These are phyloP conservation scores for Starmerella floricola DNA, from an alignment of 805 yeast genomes.

Conservation along the genomic window DNA sequence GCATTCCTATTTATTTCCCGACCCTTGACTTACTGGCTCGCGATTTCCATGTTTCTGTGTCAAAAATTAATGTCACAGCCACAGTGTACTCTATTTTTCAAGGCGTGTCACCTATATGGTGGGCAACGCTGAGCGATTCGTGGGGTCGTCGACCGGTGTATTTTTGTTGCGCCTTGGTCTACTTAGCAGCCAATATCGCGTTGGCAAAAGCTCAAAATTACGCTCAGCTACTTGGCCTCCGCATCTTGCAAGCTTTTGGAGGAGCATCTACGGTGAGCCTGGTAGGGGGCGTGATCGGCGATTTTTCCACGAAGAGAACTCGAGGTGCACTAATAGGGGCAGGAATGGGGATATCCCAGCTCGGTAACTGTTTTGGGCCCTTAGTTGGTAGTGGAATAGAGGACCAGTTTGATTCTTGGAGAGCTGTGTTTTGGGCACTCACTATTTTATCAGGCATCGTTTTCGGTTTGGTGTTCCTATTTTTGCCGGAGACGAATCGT, in stretches of 20 bases:
- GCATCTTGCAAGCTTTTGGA: conserved; percentile 69
- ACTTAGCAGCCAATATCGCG: conserved; percentile 51
- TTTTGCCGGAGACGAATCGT: conserved; percentile 67
- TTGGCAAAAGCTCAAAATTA: conserved; percentile 47
- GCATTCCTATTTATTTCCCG: conserved; percentile 72
- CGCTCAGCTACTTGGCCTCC: conserved; percentile 49
- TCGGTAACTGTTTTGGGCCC: conserved; percentile 73
- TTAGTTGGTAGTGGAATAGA: conserved; percentile 47
- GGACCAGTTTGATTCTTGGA: conserved; percentile 44
- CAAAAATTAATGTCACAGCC: conserved; percentile 54
- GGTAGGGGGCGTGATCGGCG: conserved; percentile 60
- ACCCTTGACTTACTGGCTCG: conserved; percentile 48
- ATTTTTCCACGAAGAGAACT: conserved; percentile 48
- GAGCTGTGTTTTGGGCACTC: conserved; percentile 53
- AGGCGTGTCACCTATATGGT: conserved; percentile 60
- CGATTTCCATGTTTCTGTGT: conserved; percentile 44
- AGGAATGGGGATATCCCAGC: conserved; percentile 48
- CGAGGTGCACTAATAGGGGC: conserved; percentile 64
- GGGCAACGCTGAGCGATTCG: conserved; percentile 56
- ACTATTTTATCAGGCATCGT: conserved; percentile 49
- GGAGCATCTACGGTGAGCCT: conserved; percentile 67
- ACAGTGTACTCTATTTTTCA: conserved; percentile 67
- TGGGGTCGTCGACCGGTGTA: conserved; percentile 64
- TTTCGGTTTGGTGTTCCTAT: conserved; percentile 27
- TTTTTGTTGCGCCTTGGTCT: conserved; percentile 42